Evolutionary conservation across 805 yeast species (phyloP).

Genomic region (Metschnikowia lochheadii): DNA sequence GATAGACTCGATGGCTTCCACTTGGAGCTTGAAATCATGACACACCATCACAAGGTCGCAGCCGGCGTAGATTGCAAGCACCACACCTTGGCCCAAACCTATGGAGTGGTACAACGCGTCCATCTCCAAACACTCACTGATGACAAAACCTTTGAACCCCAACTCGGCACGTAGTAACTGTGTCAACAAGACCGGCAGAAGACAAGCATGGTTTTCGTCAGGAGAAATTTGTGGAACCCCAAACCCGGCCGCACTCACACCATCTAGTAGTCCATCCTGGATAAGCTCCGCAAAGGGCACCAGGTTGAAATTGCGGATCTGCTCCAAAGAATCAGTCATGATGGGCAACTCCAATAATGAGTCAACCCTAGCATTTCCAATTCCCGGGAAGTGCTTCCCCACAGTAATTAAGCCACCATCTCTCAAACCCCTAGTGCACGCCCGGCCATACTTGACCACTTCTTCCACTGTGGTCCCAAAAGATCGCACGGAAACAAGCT

Average conservation of each 20-base stretch:
- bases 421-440: constrained; percentile 49
- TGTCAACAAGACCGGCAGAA: constrained; percentile 50
- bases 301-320: constrained; percentile 45
- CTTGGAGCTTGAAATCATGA: constrained; percentile 50
- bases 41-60: constrained; percentile 64
- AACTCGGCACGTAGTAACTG: constrained; percentile 49
- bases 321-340: constrained; percentile 52
- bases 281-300: constrained; percentile 50
- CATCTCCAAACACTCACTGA: constrained; percentile 60
- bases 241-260: constrained; percentile 59
- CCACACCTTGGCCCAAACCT: constrained; percentile 64
- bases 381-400: constrained; percentile 67
- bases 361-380: constrained; percentile 58
- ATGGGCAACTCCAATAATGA: constrained; percentile 54
- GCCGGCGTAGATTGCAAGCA: constrained; percentile 58
- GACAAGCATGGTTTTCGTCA: constrained; percentile 60
- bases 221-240: constrained; percentile 59
- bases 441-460: constrained; percentile 50
- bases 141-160: constrained; percentile 52
- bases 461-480: constrained; percentile 60
- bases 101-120: constrained; percentile 60
- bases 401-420: constrained; percentile 52
- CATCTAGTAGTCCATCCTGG: constrained; percentile 45
- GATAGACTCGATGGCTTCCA: constrained; percentile 49
- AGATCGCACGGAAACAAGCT: constrained; percentile 56